Conservation (phyloP, 176 grass and related monocot species). For the Secale cereale region DNA sequence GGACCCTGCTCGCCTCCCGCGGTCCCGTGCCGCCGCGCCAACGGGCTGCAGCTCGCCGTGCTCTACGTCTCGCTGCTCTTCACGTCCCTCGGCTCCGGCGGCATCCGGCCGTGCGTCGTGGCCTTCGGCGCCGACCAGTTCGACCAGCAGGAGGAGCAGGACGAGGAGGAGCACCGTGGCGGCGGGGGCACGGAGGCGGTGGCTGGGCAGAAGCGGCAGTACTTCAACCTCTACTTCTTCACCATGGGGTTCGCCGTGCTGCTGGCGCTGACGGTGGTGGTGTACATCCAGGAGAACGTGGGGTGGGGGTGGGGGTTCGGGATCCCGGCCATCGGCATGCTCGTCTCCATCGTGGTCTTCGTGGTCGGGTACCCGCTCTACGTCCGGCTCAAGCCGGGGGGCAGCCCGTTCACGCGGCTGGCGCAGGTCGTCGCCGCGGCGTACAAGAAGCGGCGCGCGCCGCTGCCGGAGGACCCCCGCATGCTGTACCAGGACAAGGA, state of each 20-base stretch:
- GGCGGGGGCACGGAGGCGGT: not conserved
- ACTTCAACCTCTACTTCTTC: conserved; percentile 94
- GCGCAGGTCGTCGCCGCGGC: conserved; percentile 42
- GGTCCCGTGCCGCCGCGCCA: conserved; percentile 31
- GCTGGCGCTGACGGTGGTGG: conserved; percentile 55
- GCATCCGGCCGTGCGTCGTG: conserved; percentile 65
- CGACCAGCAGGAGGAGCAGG: not conserved
- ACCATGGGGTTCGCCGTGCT: conserved; percentile 43
- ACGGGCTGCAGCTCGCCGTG: conserved; percentile 38
- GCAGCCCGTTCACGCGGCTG: conserved; percentile 58
- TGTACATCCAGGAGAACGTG: conserved; percentile 75
- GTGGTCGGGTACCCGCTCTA: conserved; percentile 46
- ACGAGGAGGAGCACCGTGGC: not conserved
- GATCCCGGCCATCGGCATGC: conserved; percentile 50
- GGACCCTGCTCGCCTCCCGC: not conserved
- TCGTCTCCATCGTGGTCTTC: conserved; percentile 52
- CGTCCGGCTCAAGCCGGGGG: conserved; percentile 32
- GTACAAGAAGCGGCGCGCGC: conserved; percentile 39
- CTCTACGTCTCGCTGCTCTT: conserved; percentile 49
- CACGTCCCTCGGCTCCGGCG: conserved; percentile 61
- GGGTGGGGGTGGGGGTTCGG: conserved; percentile 59
- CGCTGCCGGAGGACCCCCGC: conserved; percentile 39
- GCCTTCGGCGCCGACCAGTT: conserved; percentile 82
- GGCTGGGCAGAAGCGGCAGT: conserved; percentile 39
- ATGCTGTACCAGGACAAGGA: conserved; percentile 63